A percentile compares a stretch with the other conserved stretches of the same genome.
These are phyloP conservation scores for Chrysopogon serrulatus DNA, from an alignment of 176 grass and related monocot species.

Conservation along the genomic window DNA sequence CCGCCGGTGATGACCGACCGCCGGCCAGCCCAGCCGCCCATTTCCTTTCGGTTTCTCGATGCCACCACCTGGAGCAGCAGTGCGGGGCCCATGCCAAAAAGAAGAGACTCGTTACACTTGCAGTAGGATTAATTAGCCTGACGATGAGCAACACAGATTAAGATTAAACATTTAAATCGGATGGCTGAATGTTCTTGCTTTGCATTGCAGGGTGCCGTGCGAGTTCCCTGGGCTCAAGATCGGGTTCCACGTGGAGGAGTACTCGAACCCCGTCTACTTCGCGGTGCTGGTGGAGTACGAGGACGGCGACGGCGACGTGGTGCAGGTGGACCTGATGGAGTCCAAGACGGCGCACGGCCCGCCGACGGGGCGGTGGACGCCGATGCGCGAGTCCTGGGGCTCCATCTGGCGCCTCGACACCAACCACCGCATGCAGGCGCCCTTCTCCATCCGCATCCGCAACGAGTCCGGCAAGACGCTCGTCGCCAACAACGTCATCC, in stretches of 20 bases:
- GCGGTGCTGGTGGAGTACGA: constrained; percentile 86
- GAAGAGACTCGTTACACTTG: not conserved
- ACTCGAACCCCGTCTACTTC: constrained; percentile 71
- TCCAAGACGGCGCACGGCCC: constrained; percentile 14
- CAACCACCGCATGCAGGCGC: constrained; percentile 50
- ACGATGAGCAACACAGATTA: not conserved
- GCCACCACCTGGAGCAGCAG: not conserved
- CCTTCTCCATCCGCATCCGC: constrained; percentile 79
- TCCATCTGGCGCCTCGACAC: constrained; percentile 69
- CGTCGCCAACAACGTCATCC: constrained; percentile 61
- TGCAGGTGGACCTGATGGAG: constrained; percentile 78
- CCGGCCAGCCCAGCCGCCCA: not conserved
- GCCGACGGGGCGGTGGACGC: constrained; percentile 40
- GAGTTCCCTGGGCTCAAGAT: constrained; percentile 78
- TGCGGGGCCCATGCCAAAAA: not conserved
- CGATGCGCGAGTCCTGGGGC: constrained; percentile 74
- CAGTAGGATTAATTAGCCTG: not conserved
- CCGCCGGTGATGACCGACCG: not conserved
- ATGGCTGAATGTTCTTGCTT: too few relatives aligned
- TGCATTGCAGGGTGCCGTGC: constrained; percentile 60
- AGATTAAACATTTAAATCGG: too few relatives aligned
- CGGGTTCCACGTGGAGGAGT: constrained; percentile 76
- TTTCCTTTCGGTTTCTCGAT: not conserved
- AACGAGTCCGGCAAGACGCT: constrained; percentile 74
- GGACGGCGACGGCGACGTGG: constrained; percentile 89